Evolutionary conservation across 352 stramenopile genomes (phyloP).

Genomic region (Pythium pyrilobum): DNA sequence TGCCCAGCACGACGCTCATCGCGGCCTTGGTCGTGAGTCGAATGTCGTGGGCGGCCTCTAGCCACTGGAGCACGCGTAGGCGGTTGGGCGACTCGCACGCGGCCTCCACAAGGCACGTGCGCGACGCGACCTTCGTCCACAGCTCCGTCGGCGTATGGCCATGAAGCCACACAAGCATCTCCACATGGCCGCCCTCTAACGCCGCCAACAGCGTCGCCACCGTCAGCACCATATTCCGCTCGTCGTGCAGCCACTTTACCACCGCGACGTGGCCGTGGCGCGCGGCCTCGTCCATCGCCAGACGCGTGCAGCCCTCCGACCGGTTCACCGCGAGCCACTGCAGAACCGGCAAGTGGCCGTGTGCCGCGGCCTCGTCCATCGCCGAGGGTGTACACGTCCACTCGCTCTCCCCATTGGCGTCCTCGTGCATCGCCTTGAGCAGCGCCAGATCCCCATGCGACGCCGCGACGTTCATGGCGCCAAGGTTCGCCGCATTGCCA

Average conservation of each 20-base stretch:
- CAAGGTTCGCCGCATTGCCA: neutral
- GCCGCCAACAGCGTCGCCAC: neutral
- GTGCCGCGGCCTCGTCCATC: slow-evolving; percentile 33
- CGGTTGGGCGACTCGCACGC: slow-evolving; percentile 12
- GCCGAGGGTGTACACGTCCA: slow-evolving; percentile 27
- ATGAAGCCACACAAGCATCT: neutral
- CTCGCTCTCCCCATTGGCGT: neutral
- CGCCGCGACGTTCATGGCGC: slow-evolving; percentile 16
- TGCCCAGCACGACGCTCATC: slow-evolving; percentile 6
- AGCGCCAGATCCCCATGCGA: slow-evolving; percentile 23
- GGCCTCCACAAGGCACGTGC: slow-evolving; percentile 6
- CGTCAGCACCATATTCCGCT: neutral
- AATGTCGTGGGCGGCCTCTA: slow-evolving; percentile 3
- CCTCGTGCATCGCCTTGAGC: slow-evolving; percentile 26
- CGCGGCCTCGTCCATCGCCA: slow-evolving; percentile 30
- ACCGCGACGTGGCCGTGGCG: slow-evolving; percentile 20
- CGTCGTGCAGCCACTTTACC: slow-evolving; percentile 16
- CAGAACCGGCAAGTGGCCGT: slow-evolving; percentile 27
- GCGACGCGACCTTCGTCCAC: neutral
- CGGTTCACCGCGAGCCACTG: slow-evolving; percentile 29
- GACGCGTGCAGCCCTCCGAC: slow-evolving; percentile 26
- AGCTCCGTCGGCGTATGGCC: neutral
- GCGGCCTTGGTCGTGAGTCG: slow-evolving; percentile 2
- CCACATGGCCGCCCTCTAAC: slow-evolving; percentile 10
- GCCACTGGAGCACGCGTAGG: slow-evolving; percentile 8